Base-by-base conservation (phyloP, 2,329 filamentous ascomycete genomes). In the Fusarium keratoplasticum region DNA sequence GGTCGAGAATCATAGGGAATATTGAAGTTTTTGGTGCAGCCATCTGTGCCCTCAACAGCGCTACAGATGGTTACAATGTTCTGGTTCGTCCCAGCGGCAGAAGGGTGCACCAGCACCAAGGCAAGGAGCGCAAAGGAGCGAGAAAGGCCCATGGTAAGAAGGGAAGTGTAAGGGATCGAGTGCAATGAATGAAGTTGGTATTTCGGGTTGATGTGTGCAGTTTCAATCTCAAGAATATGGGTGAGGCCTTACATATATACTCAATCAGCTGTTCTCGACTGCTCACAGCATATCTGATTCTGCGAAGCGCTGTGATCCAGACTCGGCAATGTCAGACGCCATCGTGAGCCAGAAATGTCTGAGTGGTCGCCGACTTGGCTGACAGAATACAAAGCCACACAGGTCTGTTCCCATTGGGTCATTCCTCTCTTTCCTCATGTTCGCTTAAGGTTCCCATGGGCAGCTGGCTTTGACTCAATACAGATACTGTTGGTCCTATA, bases 11-110 rank as follows among this genome's bases (percentile, higher is more conserved):
- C 71, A 4, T 61, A 70, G 2, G 71, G 71, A 18, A 73, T 70
- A 6, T 67, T 6, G 14, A 63, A 73, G 31, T 35, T 42, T 2
- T 25, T 55, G 3, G 61, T 64, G 27, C 71, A 73, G 11, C 70
- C 70, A 13, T 73, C 66, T n/a, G 67, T 72, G 4, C 71, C 71
- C 18, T 73, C 66, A 2, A 59, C 66, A 5, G 70, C 65, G 29
- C 73, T 70, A 14, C 70, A 73, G 14, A 73, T 70, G 13, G 22
- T 22, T 18, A 55, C 55, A n/a, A 73, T 66, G 11, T 22, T 64
- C n/a, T 73, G 71, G 6, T 63, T 63, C 2, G 70, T 67, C 20
- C 66, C 71, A 18, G 71, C 71, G 2, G 64, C 9, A 2, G 35
- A 63, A 7, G 31, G 44, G n/a, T 33, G 40, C 0, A 36, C 50